These are phyloP conservation scores for Kodamaea lidongshanica DNA, from an alignment of 805 yeast genomes.

Conservation along the genomic window DNA sequence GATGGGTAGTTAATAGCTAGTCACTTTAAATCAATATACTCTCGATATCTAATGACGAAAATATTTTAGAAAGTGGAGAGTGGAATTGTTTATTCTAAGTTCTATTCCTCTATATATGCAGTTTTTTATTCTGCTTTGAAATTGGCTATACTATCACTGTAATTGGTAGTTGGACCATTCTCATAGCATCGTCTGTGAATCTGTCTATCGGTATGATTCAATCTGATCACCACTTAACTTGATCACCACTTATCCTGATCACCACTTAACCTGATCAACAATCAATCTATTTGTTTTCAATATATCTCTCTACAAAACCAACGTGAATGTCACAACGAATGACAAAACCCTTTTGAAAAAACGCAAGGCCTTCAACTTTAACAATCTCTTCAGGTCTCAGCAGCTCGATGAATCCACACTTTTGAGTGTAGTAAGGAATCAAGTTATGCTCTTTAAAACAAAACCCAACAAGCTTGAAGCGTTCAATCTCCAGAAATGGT, in stretches of 20 bases:
- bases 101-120: no score
- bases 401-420: conserved; percentile 32
- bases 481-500: conserved; percentile 5
- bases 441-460: conserved; percentile 48
- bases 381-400: conserved; percentile 15
- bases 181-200: no score
- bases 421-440: conserved; percentile 36
- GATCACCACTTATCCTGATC: no score
- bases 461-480: conserved; percentile 28
- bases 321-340: conserved; percentile 38
- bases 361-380: conserved; percentile 13
- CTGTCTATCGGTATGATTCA: no score
- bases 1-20: no score
- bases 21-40: background rate
- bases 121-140: no score
- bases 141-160: no score
- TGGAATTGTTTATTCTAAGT: no score
- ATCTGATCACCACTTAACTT: no score
- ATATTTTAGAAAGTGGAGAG: background rate
- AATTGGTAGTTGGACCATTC: no score
- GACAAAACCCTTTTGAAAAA: conserved; percentile 33
- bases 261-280: no score
- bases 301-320: conserved; percentile 28
- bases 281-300: no score
- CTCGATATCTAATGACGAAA: background rate